phyloP scores from a whole-genome alignment of 768 basidiomycete species.

The Collybia mongolica region DNA sequence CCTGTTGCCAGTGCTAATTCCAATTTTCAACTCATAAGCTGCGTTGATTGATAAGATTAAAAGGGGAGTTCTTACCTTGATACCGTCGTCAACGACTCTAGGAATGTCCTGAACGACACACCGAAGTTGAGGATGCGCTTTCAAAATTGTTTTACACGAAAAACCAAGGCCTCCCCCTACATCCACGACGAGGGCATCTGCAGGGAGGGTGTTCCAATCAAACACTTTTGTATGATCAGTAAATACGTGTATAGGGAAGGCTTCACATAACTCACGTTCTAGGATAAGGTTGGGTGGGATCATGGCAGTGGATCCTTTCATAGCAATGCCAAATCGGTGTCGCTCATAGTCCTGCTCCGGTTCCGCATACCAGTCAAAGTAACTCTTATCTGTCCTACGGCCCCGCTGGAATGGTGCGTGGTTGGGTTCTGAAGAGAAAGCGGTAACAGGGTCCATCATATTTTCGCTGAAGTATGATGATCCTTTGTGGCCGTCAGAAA shows the following conservation, averaged over 20 bases:
- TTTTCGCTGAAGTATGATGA: constrained; percentile 8
- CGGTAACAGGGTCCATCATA: constrained; percentile 2
- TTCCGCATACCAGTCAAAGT: constrained; percentile 24
- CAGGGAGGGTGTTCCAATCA: constrained; percentile 13
- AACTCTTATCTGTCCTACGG: constrained; percentile 12
- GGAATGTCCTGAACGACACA: constrained; percentile 33
- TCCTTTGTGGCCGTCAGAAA: constrained; percentile 14
- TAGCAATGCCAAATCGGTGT: constrained; percentile 20
- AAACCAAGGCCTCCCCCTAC: constrained; percentile 35
- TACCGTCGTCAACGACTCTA: constrained; percentile 19
- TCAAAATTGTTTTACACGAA: constrained; percentile 23
- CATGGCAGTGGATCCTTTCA: constrained; percentile 19
- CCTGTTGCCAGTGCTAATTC: constrained; percentile 5
- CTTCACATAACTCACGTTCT: neutral
- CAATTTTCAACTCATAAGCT: too few species aligned
- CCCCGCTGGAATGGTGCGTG: constrained; percentile 16
- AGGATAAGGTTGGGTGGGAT: constrained; percentile 8
- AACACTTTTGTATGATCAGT: constrained; percentile 12
- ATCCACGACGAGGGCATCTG: constrained; percentile 22
- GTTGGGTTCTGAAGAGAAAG: constrained; percentile 5
- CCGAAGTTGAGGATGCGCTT: constrained; percentile 25
- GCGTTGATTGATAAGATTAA: neutral
- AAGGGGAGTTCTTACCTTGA: constrained; percentile 1
- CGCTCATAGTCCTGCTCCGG: constrained; percentile 21
- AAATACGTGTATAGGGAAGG: neutral